These are phyloP conservation scores for Aspergillus felis DNA, from an alignment of 2,329 filamentous ascomycete genomes.

Conservation along the genomic window DNA sequence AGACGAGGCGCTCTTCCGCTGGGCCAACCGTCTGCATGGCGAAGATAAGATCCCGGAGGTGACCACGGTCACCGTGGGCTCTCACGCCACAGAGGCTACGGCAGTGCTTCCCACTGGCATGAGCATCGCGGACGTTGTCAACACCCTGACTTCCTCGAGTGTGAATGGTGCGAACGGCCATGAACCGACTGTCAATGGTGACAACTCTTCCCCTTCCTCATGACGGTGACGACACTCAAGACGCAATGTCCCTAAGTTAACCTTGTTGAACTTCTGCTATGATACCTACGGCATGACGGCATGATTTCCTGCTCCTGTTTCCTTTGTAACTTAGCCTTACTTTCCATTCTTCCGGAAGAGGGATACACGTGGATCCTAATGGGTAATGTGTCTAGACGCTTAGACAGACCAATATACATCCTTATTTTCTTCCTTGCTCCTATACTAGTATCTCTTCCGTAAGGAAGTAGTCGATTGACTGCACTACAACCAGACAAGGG, in stretches of 20 bases:
- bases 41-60: slow-evolving; percentile 61
- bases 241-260: background rate
- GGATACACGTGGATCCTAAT: background rate
- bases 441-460: background rate
- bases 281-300: background rate
- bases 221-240: background rate
- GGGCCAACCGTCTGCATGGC: slow-evolving; percentile 74
- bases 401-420: background rate
- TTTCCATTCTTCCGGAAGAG: background rate
- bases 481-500: background rate
- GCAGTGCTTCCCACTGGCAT: slow-evolving; percentile 81
- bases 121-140: slow-evolving; percentile 58
- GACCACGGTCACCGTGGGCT: slow-evolving; percentile 77
- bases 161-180: slow-evolving; percentile 3
- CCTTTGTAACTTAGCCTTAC: background rate
- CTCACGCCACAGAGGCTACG: slow-evolving; percentile 77
- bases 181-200: background rate
- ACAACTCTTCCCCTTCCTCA: background rate
- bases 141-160: slow-evolving; percentile 12
- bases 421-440: background rate
- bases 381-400: background rate
- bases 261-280: background rate
- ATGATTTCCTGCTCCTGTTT: background rate
- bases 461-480: background rate
- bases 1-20: slow-evolving; percentile 85